Conservation (phyloP, 371 early-diverging fungal genomes). For the Chytridium lagenaria region DNA sequence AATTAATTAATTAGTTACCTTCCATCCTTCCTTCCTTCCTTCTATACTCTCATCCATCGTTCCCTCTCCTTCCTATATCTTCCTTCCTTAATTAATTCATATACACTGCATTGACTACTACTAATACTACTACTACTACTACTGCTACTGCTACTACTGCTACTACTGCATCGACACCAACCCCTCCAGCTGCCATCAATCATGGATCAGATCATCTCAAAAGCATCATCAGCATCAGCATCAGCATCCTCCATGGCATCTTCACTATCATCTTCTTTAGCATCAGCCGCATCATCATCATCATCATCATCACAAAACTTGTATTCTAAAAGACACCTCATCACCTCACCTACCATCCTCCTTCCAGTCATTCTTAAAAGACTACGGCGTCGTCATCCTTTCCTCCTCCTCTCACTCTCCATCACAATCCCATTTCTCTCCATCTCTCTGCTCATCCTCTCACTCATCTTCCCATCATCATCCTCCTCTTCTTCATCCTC, state of each 20-base stretch:
- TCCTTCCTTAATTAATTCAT: neutral
- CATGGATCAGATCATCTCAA: neutral
- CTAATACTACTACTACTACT: too few species aligned
- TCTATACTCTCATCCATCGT: neutral
- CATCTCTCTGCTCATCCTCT: neutral
- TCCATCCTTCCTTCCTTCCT: too few species aligned
- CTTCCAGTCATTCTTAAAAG: neutral
- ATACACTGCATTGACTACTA: neutral
- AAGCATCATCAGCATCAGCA: neutral
- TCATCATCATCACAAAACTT: neutral
- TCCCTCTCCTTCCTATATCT: neutral
- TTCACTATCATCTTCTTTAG: neutral
- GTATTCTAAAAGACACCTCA: neutral
- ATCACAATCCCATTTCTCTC: neutral
- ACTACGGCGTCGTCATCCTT: neutral
- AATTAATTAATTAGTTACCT: too few species aligned
- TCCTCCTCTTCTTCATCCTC: neutral
- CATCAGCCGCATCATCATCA: neutral
- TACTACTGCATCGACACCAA: neutral
- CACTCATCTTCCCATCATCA: neutral
- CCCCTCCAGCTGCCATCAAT: neutral
- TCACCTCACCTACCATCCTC: neutral
- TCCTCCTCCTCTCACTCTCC: neutral
- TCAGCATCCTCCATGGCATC: neutral
- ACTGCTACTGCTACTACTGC: neutral